Conservation (phyloP, 768 basidiomycete genomes). For the Stropharia rugosoannulata region DNA sequence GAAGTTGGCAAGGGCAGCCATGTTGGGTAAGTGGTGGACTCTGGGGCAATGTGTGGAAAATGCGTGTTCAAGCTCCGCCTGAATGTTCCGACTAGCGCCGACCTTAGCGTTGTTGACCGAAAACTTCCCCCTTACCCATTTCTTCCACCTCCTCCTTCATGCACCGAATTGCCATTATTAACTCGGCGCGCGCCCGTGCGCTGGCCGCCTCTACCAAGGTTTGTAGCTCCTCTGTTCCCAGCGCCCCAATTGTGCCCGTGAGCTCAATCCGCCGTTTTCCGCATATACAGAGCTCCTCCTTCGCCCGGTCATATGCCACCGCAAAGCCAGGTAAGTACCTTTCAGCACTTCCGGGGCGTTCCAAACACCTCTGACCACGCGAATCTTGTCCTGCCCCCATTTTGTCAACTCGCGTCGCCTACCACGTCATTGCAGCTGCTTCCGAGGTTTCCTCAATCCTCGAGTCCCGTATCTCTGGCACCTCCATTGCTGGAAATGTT, state of each 20-base stretch:
- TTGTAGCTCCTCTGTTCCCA: conserved; percentile 11
- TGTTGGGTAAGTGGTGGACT: conserved; percentile 14
- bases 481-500: conserved; percentile 87
- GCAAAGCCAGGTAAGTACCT: conserved; percentile 87
- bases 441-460: conserved; percentile 99
- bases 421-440: conserved; percentile 68
- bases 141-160: conserved; percentile 52
- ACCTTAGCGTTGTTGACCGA: conserved; percentile 31
- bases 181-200: conserved; percentile 76
- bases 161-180: conserved; percentile 86
- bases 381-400: conserved; percentile 20
- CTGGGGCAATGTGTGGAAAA: conserved; percentile 20
- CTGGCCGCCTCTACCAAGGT: conserved; percentile 71
- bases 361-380: conserved; percentile 20
- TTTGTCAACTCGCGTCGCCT: conserved; percentile 19
- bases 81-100: conserved; percentile 52
- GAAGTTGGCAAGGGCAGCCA: conserved; percentile 27
- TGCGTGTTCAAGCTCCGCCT: conserved; percentile 35
- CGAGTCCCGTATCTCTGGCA: conserved; percentile 96
- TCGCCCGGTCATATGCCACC: conserved; percentile 90
- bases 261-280: conserved; percentile 23
- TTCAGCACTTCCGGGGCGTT: conserved; percentile 1
- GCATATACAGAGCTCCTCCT: conserved; percentile 41
- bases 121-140: conserved; percentile 44
- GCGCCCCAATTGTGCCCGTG: conserved; percentile 1